phyloP scores from a whole-genome alignment of 176 grass and related monocot genomes.

The Oryza rufipogon region DNA sequence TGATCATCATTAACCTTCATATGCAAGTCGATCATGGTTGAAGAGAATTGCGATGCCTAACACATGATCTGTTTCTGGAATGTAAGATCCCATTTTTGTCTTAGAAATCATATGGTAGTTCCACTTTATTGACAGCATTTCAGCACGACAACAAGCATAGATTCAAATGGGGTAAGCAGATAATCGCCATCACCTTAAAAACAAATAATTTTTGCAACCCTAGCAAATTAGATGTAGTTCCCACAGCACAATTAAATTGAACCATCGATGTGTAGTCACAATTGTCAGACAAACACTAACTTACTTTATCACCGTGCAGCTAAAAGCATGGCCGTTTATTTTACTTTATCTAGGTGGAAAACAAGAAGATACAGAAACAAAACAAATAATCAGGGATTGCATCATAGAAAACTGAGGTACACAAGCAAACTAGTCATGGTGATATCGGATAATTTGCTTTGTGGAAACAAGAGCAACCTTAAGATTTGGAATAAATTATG shows the following conservation, averaged over 20 bases:
- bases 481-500: not conserved
- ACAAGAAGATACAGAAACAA: not conserved
- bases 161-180: not conserved
- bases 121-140: not conserved
- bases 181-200: not conserved
- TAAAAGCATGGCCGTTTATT: not conserved
- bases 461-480: not conserved
- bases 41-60: not conserved
- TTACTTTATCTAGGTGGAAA: not conserved
- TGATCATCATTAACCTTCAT: not conserved
- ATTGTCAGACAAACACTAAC: not conserved
- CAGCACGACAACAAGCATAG: not conserved
- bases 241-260: not conserved
- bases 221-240: not conserved
- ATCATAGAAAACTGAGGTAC: not conserved
- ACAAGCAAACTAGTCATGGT: not conserved
- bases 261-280: not conserved
- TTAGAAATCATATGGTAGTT: not conserved
- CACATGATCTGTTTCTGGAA: not conserved
- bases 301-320: not conserved
- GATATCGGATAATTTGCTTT: not conserved
- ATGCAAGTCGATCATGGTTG: not conserved
- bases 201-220: not conserved
- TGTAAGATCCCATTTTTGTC: not conserved
- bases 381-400: not conserved